Evolutionary conservation across 1,284 basidiomycete species (phyloP), one percentile per base, ranked within the genome.

Genomic region (Ustilago nuda): DNA sequence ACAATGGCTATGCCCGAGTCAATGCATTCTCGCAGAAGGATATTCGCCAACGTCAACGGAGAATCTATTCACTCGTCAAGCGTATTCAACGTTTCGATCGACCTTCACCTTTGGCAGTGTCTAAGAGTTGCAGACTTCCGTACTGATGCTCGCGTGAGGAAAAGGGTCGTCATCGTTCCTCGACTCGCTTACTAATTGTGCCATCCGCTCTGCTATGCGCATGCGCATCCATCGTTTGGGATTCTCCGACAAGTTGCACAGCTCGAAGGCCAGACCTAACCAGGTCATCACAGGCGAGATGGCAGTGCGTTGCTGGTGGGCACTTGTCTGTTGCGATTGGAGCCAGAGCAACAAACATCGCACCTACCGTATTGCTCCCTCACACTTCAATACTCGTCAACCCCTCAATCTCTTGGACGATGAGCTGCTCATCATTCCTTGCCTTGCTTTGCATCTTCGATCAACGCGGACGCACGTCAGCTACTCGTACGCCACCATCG

Each of bases 181-280:
- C 11, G 72, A 75, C 12, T 56, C 64, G 48, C 19, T 75, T 13
- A 53, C 68, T 7, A 68, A 75, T 32, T 64, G 66, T 30, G 67
- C 67, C 8, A 64, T 71, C 17, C 72, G 72, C 5, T 75, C 72
- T 15, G 67, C 72, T 4, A 71, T 75, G 67, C 67, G 72, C 15
- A 75, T 75, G 72, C 67, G 72, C n/a, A 61, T 75, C 32, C 72
- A 75, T 52, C 67, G 68, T 27, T 37, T 75, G 9, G 72, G 72
- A 17, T 45, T 54, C 11, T 56, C 64, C 9, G 66, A 75, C 2
- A 57, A 41, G 54, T 2, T 75, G 8, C 68, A 75, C 46, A 27
- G 27, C 30, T 37, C 72, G 3, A 32, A 27, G 8, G 43, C 48
- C 17, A 37, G 30, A 3, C 43, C 60, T 4, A 48, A 17, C 4